Base-by-base conservation (phyloP, 768 basidiomycete species). In the Naematelia aurantialba region DNA sequence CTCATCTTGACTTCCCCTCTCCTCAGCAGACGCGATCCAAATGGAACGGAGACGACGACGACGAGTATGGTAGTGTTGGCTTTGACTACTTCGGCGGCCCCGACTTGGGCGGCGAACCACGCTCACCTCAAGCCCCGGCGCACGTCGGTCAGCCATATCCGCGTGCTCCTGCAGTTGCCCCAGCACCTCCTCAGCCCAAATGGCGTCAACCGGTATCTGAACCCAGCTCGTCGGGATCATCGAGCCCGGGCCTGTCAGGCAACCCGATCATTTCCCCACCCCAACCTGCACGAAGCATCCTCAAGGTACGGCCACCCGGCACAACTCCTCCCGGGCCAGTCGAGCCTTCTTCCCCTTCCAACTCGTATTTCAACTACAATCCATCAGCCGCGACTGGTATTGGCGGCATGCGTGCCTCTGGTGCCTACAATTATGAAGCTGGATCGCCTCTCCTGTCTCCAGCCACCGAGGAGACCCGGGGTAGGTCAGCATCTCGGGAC, bases 51-150 rank as follows among this genome's bases (percentile, higher is more conserved):
- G 69, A 67, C 45, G 78, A 80, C 61, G 76, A 76, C 13, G 78
- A 79, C 52, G 74, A 79, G 31, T 79, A 78, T 44, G 78, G 76
- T 49, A 59, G 76, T 27, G 80, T 79, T 61, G 82, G 82, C 14
- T 83, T 82, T 63, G 84, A 86, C 66, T 84, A 84, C 74, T 85
- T 85, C 64, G 82, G 77, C 10, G 84, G 82, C 1, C 81, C 85
- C 8, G 83, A 84, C 68, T 78, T 84, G 13, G 83, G 82, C 2
- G 83, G 67, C 63, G 57, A 58, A 55, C 72, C 56, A 52, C 69
- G 22, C 48, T 24, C 22, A 50, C 48, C 21, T 22, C 22, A 10
- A 25, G 27, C 21, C 5, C 48, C 48, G 17, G 49, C 50, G 26
- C 60, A 46, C 19, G 50, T 56, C 14, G 31, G 19, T 22, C 60